Evolutionary conservation across 2,329 filamentous ascomycete genomes (phyloP).

Genomic region (Botrytis squamosa): DNA sequence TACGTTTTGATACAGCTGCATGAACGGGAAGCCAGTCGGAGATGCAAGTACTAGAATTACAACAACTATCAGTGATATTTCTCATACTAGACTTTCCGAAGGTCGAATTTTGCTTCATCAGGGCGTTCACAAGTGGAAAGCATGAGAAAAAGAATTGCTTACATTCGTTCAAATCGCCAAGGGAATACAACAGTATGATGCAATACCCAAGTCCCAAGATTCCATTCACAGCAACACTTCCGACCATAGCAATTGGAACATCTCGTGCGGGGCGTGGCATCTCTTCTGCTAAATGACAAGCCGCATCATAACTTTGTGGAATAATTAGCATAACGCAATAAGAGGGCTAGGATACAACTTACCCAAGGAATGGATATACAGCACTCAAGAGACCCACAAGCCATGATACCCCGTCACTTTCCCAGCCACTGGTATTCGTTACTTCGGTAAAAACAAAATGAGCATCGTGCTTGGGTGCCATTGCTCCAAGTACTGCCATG

Average conservation of each 20-base stretch:
- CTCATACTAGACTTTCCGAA: neutral
- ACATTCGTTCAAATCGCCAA: conserved; percentile 41
- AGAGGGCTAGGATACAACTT: neutral
- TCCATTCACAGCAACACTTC: conserved; percentile 47
- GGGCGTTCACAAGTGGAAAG: neutral
- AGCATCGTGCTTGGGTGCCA: conserved; percentile 46
- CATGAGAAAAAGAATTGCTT: neutral
- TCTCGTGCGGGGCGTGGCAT: conserved; percentile 46
- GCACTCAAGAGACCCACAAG: conserved; percentile 46
- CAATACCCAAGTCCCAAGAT: conserved; percentile 46
- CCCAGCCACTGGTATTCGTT: conserved; percentile 47
- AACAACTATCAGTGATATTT: neutral
- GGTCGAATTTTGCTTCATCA: neutral
- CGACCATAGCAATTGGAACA: conserved; percentile 46
- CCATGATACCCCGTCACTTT: conserved; percentile 47
- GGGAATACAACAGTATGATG: conserved; percentile 46
- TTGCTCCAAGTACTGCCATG: conserved; percentile 41
- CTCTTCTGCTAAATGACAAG: conserved; percentile 48
- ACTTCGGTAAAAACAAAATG: conserved; percentile 47
- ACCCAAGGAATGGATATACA: conserved; percentile 42
- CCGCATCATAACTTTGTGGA: conserved; percentile 43
- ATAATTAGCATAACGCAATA: neutral
- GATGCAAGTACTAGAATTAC: conserved; percentile 41
- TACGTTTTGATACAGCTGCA: conserved; percentile 46
- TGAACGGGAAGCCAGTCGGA: conserved; percentile 47